Conservation (phyloP, 2,329 filamentous ascomycete genomes). For the Neopestalotiopsis sp. region DNA sequence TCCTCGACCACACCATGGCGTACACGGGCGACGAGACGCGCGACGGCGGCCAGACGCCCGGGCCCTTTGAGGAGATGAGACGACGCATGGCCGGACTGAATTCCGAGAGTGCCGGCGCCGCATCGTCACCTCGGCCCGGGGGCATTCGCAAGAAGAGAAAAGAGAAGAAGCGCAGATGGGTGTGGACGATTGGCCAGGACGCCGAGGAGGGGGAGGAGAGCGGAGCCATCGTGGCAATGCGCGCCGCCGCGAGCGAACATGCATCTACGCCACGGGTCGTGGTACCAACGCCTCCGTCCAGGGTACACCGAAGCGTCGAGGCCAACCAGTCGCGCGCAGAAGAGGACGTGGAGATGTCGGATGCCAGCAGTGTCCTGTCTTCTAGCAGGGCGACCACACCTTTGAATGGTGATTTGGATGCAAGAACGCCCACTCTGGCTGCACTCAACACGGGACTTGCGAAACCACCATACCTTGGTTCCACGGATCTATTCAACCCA, state of each 20-base stretch:
- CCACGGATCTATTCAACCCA: constrained; percentile 33
- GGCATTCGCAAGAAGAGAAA: constrained; percentile 59
- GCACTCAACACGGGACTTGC: constrained; percentile 15
- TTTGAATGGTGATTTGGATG: constrained; percentile 35
- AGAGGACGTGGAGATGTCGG: constrained; percentile 56
- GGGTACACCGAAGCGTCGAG: constrained; percentile 42
- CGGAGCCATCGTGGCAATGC: constrained; percentile 47
- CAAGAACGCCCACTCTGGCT: constrained; percentile 44
- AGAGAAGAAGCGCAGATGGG: constrained; percentile 68
- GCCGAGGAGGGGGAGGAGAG: constrained; percentile 45
- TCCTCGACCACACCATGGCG: constrained; percentile 54
- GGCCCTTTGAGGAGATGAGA: constrained; percentile 68
- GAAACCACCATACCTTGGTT: constrained; percentile 29
- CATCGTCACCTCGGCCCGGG: constrained; percentile 39
- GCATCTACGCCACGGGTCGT: constrained; percentile 23
- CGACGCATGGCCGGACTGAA: constrained; percentile 57
- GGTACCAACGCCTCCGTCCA: constrained; percentile 25
- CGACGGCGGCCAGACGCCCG: constrained; percentile 66
- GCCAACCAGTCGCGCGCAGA: constrained; percentile 36
- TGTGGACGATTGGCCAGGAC: constrained; percentile 68
- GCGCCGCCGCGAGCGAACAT: constrained; percentile 32
- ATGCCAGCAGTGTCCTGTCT: constrained; percentile 45
- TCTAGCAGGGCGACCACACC: constrained; percentile 38
- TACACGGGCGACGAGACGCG: constrained; percentile 60
- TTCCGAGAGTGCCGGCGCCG: constrained; percentile 45